phyloP scores from a whole-genome alignment of 768 basidiomycete genomes.

The Russula olivacea region DNA sequence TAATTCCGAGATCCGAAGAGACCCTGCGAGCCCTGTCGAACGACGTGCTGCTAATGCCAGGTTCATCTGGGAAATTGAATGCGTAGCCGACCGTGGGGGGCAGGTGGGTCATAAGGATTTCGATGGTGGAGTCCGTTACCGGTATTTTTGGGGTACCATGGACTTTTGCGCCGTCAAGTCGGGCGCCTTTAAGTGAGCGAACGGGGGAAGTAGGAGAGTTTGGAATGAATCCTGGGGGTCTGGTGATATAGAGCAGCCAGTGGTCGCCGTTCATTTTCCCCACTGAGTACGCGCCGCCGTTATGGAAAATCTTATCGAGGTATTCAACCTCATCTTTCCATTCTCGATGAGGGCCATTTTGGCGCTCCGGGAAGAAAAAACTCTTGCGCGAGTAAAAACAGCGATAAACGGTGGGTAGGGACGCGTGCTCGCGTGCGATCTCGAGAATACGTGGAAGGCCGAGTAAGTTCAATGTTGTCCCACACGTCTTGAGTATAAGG shows the following conservation, averaged over 20 bases:
- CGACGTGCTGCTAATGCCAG: conserved; percentile 32
- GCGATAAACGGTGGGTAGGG: conserved; percentile 67
- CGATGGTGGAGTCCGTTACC: conserved; percentile 84
- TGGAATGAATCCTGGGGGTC: conserved; percentile 39
- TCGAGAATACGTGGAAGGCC: conserved; percentile 93
- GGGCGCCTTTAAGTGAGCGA: conserved; percentile 23
- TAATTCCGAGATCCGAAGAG: conserved; percentile 71
- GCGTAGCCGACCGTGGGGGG: conserved; percentile 64
- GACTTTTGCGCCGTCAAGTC: conserved; percentile 7
- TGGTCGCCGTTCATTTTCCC: conserved; percentile 98
- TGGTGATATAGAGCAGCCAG: conserved; percentile 93
- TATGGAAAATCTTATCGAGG: conserved; percentile 82
- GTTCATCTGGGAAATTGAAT: conserved; percentile 53
- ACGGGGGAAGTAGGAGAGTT: conserved; percentile 8
- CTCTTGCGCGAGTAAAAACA: conserved; percentile 98
- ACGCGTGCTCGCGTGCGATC: conserved; percentile 71
- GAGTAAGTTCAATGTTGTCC: conserved; percentile 94
- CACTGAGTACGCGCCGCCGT: conserved; percentile 91
- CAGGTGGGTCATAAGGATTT: conserved; percentile 95
- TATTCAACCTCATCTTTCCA: conserved; percentile 93
- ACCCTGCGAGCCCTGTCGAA: conserved; percentile 52
- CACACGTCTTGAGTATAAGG: conserved; percentile 97
- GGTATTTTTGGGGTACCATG: conserved; percentile 17
- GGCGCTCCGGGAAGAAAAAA: conserved; percentile 99
- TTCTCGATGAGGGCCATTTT: conserved; percentile 84